Base-by-base conservation (phyloP, 202 grass and related monocot species). In the Eragrostis tef region DNA sequence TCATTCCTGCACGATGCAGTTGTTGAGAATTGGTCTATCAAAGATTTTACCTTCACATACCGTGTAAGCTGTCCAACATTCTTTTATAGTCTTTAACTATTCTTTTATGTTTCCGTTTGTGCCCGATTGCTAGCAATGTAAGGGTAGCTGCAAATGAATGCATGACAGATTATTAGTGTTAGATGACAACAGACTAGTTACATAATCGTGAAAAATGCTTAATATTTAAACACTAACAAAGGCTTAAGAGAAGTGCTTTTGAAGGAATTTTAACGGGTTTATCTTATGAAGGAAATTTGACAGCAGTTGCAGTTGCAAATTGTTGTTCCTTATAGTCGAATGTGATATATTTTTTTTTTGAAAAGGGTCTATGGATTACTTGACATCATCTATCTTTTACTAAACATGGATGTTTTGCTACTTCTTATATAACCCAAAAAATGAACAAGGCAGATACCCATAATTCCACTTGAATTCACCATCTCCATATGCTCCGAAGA, bases 401-500 rank as follows among this genome's bases (percentile, higher is more conserved):
- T 11, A 20, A 48, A 66, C 11, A 29, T 19, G 29, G 48, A 24
- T 34, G 29, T 13, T 57, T 61, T 3, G 1, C 21, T 78, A 39
- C 2, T 41, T 47, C 78, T 59, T 67, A 31, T 2, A 49, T 21
- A 79, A 67, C 16, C 10, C 45, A 36, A 65, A 67, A 8, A n/a
- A 25, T 1, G 2, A 31, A 74, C 1, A 53, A 47, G 34, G 75
- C 41, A 60, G 49, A 76, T 91, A 98, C 94, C 94, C 94, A 52
- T 89, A 98, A 39, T 94, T 80, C 94, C 88, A 94, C 62, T 98
- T 93, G 82, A 98, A 94, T 79, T 98, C 86, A 24, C 92, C 92
- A 56, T 98, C 90, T 61, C 94, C 92, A 78, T 98, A 98, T 46
- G 75, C 79, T 57, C 92, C 90, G 57, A 98, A 89, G 79, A 86